Base-by-base conservation (phyloP, 2,329 filamentous ascomycete species). In the Diaporthe australafricana region DNA sequence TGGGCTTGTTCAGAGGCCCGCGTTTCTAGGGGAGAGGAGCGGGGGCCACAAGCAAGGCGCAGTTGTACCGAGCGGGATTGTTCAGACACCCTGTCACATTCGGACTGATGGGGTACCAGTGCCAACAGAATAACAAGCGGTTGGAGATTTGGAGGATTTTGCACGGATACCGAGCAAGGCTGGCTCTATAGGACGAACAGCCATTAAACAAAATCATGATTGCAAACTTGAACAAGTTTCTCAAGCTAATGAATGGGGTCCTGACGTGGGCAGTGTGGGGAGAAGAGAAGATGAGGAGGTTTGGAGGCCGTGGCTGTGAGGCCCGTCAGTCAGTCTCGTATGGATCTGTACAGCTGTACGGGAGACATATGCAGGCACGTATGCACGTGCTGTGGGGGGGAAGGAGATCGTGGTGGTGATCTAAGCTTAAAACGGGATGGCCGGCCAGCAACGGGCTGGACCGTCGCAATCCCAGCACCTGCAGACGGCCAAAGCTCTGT, bases 391-490 rank as follows among this genome's bases (percentile, higher is more conserved):
- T 14, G 14, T 35, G 52, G 5, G 20, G 52, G 17, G n/a, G 52
- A 20, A 35, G 20, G 25, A 27, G 32, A 20, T 45, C 5, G 16
- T 45, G 17, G 22, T 56, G 55, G 35, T 57, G 55, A 38, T 25
- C 45, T 68, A 56, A 68, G 65, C 65, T 68, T 68, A 68, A 56
- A 55, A 53, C 65, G 65, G 65, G 65, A 68, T 68, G 65, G 50
- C 30, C 32, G 7, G 40, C 16, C 50, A 30, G 14, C 20, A 55
- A 35, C 63, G 63, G 38, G 35, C 50, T 35, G 35, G 22, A 16
- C 60, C 42, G 60, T 48, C 14, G 42, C 14, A 27, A 50, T 48
- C 62, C 56, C 38, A 42, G 55, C 55, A 40, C 35, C 22, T 27
- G 32, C 56, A 17, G 45, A 20, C 12, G 20, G n/a, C 53, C n/a